Base-by-base conservation (phyloP, 2,329 filamentous ascomycete genomes). In the Penicillium thymicola region DNA sequence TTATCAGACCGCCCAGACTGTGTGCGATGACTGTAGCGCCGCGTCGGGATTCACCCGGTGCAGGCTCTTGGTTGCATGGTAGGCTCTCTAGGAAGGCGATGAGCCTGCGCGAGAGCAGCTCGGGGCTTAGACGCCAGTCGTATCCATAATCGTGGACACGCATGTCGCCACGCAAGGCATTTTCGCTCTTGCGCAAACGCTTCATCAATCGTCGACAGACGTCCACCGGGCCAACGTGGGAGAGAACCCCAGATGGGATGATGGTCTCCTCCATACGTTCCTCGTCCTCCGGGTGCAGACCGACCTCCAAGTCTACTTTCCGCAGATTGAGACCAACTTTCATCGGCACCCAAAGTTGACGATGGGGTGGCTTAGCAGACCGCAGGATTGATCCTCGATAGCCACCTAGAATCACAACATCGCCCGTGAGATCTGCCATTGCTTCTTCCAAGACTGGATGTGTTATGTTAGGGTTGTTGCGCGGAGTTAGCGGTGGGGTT, bases 301-400 rank as follows among this genome's bases (percentile, higher is more conserved):
- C 92, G 10, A 97, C 88, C 70, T 96, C 91, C 4, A 97, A 80
- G 70, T 97, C 90, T 2, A 93, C 92, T 70, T 94, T 96, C 54
- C 92, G 87, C 59, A 97, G 84, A 65, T 96, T 96, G 49, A 97
- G 77, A 1, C 93, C 92, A 28, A 96, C 88, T 73, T 97, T 97
- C 68, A 97, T 87, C 0, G 92, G 92, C 2, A 95, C 90, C 93
- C 93, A 97, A 0, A 96, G 77, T 70, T 96, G 91, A n/a, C 91
- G 86, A 67, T 93, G 85, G 4, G 89, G 89, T 9, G 89, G 83
- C 59, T 91, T 87, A 11, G 90, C 88, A 11, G 91, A 95, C 30
- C 92, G 86, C 30, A 97, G 75, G n/a, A 97, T 82, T 0, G 92
- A 96, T 4, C 93, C 93, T 62, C 93, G 83, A 69, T 97, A 96